Conservation (phyloP, 306 rosid genomes). For the Ormosia semicastrata region DNA sequence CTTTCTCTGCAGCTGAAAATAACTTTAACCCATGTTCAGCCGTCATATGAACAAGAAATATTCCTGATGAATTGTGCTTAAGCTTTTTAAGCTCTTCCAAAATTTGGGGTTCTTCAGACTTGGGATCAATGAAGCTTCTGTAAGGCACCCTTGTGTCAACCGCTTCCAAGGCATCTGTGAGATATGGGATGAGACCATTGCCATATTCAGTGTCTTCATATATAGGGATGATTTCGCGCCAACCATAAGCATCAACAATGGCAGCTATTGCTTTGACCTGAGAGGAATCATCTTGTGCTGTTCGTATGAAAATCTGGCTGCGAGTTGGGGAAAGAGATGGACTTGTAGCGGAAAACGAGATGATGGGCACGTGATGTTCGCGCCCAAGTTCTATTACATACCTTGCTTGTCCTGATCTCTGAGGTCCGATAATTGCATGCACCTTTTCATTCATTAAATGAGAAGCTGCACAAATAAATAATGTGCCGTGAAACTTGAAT, state of each 20-base stretch:
- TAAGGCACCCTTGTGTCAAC: slow-evolving; percentile 7
- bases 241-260: slow-evolving; percentile 28
- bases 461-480: slow-evolving; percentile 5
- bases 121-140: slow-evolving; percentile 26
- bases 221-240: slow-evolving; percentile 39
- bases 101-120: background rate
- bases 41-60: slow-evolving; percentile 44
- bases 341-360: slow-evolving; percentile 41
- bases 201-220: slow-evolving; percentile 46
- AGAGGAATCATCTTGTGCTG: slow-evolving; percentile 28
- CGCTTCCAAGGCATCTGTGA: slow-evolving; percentile 27
- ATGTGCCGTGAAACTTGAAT: background rate
- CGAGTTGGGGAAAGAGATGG: slow-evolving; percentile 37
- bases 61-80: background rate
- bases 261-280: slow-evolving; percentile 32
- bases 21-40: slow-evolving; percentile 17
- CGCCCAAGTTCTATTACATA: slow-evolving; percentile 33
- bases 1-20: slow-evolving; percentile 25
- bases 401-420: slow-evolving; percentile 35
- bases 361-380: slow-evolving; percentile 24
- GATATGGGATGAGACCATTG: slow-evolving; percentile 35
- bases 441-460: slow-evolving; percentile 32
- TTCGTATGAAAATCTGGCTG: slow-evolving; percentile 32
- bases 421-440: slow-evolving; percentile 41
- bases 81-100: slow-evolving; percentile 19